Conservation (phyloP, 2,329 filamentous ascomycete species). For the Neofusicoccum ribis region DNA sequence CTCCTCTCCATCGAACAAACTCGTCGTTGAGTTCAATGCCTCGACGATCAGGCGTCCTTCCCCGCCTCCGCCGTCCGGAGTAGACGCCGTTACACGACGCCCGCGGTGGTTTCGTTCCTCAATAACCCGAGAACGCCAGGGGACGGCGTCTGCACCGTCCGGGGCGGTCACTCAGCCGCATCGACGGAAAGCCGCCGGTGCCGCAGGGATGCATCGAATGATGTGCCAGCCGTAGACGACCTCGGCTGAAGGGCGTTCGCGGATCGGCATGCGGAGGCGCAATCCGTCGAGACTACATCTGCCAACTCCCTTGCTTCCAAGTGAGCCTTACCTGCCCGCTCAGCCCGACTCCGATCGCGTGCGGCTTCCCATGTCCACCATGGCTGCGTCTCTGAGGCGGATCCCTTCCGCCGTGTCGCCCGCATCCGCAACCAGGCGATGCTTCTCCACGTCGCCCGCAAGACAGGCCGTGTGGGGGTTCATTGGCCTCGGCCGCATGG, state of each 20-base stretch:
- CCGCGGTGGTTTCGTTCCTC: slow-evolving; percentile 6
- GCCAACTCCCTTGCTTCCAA: slow-evolving; percentile 16
- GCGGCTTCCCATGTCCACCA: slow-evolving; percentile 22
- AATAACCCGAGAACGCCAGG: slow-evolving; percentile 1
- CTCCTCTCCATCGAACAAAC: background rate
- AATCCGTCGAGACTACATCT: slow-evolving; percentile 10
- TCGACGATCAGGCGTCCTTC: slow-evolving; percentile 12
- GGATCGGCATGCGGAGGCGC: slow-evolving; percentile 20
- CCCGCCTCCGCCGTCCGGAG: background rate
- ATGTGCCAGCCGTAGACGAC: slow-evolving; percentile 14
- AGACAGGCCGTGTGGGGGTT: slow-evolving; percentile 51
- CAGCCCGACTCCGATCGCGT: slow-evolving; percentile 15
- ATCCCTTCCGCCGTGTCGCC: slow-evolving; percentile 20
- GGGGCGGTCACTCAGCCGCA: slow-evolving; percentile 15
- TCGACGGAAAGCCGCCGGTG: slow-evolving; percentile 14
- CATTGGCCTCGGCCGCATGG: slow-evolving; percentile 53
- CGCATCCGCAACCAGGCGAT: slow-evolving; percentile 30
- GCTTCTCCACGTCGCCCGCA: slow-evolving; percentile 45
- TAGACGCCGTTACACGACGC: background rate
- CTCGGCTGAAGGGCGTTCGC: slow-evolving; percentile 14
- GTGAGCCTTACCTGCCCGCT: background rate
- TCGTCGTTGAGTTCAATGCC: background rate
- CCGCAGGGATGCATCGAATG: slow-evolving; percentile 20
- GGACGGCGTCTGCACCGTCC: slow-evolving; percentile 2
- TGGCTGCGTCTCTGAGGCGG: slow-evolving; percentile 25